phyloP scores from a whole-genome alignment of 176 grass and related monocot species.

The Dactylis glomerata region DNA sequence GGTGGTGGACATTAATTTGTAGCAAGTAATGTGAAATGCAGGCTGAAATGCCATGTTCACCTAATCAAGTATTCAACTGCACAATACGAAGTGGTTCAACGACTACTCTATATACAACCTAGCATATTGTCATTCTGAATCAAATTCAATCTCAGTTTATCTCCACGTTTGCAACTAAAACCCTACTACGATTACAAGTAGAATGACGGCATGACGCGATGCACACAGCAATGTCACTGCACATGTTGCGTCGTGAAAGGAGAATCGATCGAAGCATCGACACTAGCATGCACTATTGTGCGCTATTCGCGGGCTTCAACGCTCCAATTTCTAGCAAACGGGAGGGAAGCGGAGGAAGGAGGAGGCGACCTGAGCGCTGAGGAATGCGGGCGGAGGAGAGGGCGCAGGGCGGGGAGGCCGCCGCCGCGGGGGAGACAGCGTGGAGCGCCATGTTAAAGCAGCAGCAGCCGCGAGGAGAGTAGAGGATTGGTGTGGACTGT shows the following conservation, averaged over 20 bases:
- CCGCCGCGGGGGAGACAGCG: constrained; percentile 49
- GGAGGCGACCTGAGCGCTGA: constrained; percentile 40
- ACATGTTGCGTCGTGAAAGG: background rate
- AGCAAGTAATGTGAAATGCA: background rate
- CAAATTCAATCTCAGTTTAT: background rate
- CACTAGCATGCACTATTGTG: background rate
- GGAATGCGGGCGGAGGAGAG: constrained; percentile 18
- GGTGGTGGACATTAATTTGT: background rate
- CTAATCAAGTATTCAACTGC: background rate
- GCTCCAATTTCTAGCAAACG: background rate
- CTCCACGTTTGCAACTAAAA: background rate
- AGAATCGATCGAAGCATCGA: background rate
- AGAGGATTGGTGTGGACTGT: constrained; percentile 8
- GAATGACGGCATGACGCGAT: background rate
- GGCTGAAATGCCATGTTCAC: background rate
- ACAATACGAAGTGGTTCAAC: background rate
- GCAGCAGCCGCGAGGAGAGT: background rate
- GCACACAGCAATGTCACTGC: background rate
- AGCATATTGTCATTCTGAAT: background rate
- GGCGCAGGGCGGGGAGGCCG: constrained; percentile 21
- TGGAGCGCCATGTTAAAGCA: constrained; percentile 52
- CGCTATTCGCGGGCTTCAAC: background rate
- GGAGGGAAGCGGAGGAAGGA: background rate
- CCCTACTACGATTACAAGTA: background rate
- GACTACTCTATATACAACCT: background rate